Conservation (phyloP, 1,284 basidiomycete genomes). For the Pseudozyma sp. region DNA sequence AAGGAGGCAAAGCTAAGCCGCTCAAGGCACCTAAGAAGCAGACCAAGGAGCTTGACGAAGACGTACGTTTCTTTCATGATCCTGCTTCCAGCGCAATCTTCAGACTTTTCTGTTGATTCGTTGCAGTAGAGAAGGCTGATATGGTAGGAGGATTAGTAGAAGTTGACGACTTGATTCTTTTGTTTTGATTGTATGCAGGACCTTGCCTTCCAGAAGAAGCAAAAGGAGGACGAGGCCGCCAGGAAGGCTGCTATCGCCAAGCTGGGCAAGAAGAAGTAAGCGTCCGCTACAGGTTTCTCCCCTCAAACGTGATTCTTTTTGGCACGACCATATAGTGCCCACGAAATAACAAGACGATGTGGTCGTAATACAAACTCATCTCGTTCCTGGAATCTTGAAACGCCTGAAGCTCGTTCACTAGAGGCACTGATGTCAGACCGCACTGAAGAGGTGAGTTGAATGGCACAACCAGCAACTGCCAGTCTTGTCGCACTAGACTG, state of each 20-base stretch:
- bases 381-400: too few relatives aligned
- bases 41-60: slow-evolving; percentile 61
- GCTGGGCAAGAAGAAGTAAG: slow-evolving; percentile 59
- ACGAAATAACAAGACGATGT: neutral
- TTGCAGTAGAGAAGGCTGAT: too few relatives aligned
- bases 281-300: neutral
- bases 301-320: neutral
- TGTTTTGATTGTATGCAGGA: slow-evolving; percentile 32
- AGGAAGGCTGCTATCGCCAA: slow-evolving; percentile 61
- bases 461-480: too few relatives aligned
- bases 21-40: slow-evolving; percentile 64
- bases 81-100: too few relatives aligned
- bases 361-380: too few relatives aligned
- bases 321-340: neutral
- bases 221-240: slow-evolving; percentile 63
- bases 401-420: too few relatives aligned
- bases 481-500: too few relatives aligned
- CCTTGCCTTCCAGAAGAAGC: slow-evolving; percentile 59
- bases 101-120: too few relatives aligned
- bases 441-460: too few relatives aligned
- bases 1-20: slow-evolving; percentile 65
- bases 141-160: too few relatives aligned
- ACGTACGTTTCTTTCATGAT: slow-evolving; percentile 51
- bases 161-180: neutral
- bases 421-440: too few relatives aligned